Base-by-base conservation (phyloP, 2,329 filamentous ascomycete genomes). In the Sclerotinia subarctica region DNA sequence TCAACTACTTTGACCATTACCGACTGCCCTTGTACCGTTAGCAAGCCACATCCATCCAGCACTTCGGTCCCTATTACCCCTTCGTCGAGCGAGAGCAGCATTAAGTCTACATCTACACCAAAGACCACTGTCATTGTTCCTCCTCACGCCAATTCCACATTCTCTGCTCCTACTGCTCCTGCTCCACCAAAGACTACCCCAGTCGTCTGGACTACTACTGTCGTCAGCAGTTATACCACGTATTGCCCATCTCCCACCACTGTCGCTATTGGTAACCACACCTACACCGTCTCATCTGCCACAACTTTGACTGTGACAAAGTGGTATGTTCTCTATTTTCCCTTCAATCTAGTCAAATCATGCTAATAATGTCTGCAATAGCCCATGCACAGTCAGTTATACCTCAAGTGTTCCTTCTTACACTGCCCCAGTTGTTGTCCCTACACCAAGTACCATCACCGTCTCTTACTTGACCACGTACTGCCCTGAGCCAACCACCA, bases 1-100 rank as follows among this genome's bases (percentile, higher is more conserved):
- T 84, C 81, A 60, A 80, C 81, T 66, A 80, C 80, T 67, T 73
- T 83, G 75, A 83, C 82, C 73, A 77, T 84, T 74, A 80, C 79
- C 69, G 75, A 80, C 74, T 82, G 82, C 75, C 79, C 81, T 52
- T 83, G 79, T 79, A 83, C 74, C 49, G 47, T 64, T 46, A 70
- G 64, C 53, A 66, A 70, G 51, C 67, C 69, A 38, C 66, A 32
- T 38, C 60, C 29, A 68, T 51, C 59, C 32, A 62, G 46, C 59
- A 51, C 11, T 32, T 38, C 46, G 10, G 46, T 60, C 21, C 21
- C 68, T 21, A 51, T 19, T 24, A 68, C 13, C n/a, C 24, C 57
- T 26, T 62, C 66, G 8, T 47, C 21, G 21, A 56, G 44, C 26
- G 19, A 49, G 58, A 60, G 49, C 32, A 68, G 66, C 51, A 35